Conservation (phyloP, 306 rosid species). For the Medicago arabica region DNA sequence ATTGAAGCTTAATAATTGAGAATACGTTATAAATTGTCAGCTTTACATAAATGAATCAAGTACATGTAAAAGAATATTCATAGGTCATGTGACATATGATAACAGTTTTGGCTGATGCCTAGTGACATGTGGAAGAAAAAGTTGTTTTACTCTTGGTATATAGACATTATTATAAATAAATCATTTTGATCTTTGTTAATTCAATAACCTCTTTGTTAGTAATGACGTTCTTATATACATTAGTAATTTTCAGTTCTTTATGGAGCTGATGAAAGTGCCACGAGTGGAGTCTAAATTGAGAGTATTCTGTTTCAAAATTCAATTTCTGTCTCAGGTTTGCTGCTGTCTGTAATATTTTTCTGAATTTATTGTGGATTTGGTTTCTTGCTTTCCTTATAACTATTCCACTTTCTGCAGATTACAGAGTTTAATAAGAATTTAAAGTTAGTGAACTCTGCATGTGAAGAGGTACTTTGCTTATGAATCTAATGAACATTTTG, state of each 20-base stretch:
- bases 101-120: constrained; percentile 6
- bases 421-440: constrained; percentile 82
- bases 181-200: constrained; percentile 26
- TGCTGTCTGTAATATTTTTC: constrained; percentile 44
- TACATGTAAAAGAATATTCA: constrained; percentile 14
- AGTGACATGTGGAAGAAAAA: constrained; percentile 15
- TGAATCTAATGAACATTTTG: constrained; percentile 21
- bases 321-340: constrained; percentile 83
- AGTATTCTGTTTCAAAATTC: constrained; percentile 95
- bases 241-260: constrained; percentile 69
- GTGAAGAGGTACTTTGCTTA: constrained; percentile 74
- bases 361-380: constrained; percentile 19
- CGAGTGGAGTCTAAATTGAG: constrained; percentile 92
- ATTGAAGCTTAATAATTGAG: constrained; percentile 32
- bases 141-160: not conserved
- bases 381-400: constrained; percentile 42
- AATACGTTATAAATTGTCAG: constrained; percentile 5
- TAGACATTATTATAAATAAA: not conserved
- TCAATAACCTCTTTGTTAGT: constrained; percentile 20
- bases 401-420: constrained; percentile 57
- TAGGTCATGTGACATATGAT: not conserved
- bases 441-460: constrained; percentile 77
- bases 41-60: constrained; percentile 4
- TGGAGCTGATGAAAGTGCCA: constrained; percentile 98
- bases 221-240: constrained; percentile 32